Conservation (phyloP, 495 filamentous ascomycete species). For the Jackrogersella multiformis region DNA sequence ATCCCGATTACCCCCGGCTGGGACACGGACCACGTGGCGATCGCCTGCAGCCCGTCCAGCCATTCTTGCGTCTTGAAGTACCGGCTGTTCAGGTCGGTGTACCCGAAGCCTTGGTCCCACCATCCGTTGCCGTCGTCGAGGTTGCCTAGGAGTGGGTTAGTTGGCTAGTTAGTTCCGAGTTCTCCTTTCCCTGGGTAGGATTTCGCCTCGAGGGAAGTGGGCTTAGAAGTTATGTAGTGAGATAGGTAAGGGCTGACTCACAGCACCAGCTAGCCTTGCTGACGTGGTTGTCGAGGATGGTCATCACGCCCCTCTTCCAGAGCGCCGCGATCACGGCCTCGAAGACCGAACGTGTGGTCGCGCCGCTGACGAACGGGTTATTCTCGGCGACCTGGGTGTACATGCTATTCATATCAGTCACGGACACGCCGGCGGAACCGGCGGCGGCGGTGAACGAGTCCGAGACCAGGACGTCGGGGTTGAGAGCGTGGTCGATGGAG, state of each 20-base stretch:
- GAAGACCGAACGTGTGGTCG: slow-evolving; percentile 52
- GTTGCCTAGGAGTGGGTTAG: too few species aligned
- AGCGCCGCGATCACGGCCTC: slow-evolving; percentile 53
- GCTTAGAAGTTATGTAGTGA: neutral
- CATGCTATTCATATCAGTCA: slow-evolving; percentile 44
- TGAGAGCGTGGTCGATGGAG: slow-evolving; percentile 60
- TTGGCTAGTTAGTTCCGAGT: slow-evolving; percentile 3
- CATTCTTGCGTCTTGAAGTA: slow-evolving; percentile 59
- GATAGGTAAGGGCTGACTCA: slow-evolving; percentile 16
- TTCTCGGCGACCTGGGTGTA: slow-evolving; percentile 49
- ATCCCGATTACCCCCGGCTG: slow-evolving; percentile 58
- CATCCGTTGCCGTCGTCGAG: slow-evolving; percentile 63
- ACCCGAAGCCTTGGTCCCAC: slow-evolving; percentile 58
- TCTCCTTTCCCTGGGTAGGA: neutral
- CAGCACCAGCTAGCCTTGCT: slow-evolving; percentile 62
- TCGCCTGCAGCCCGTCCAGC: slow-evolving; percentile 53
- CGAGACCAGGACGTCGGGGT: slow-evolving; percentile 47
- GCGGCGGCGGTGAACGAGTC: slow-evolving; percentile 55
- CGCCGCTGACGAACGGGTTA: slow-evolving; percentile 52
- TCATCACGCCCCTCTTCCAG: slow-evolving; percentile 51
- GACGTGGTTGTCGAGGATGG: slow-evolving; percentile 63
- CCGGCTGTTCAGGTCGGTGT: slow-evolving; percentile 53
- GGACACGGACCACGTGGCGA: slow-evolving; percentile 50
- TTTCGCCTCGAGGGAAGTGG: neutral
- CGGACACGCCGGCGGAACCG: slow-evolving; percentile 44